phyloP scores from a whole-genome alignment of 2,329 filamentous ascomycete species.

The Chrysoporthe deuterocubensis region DNA sequence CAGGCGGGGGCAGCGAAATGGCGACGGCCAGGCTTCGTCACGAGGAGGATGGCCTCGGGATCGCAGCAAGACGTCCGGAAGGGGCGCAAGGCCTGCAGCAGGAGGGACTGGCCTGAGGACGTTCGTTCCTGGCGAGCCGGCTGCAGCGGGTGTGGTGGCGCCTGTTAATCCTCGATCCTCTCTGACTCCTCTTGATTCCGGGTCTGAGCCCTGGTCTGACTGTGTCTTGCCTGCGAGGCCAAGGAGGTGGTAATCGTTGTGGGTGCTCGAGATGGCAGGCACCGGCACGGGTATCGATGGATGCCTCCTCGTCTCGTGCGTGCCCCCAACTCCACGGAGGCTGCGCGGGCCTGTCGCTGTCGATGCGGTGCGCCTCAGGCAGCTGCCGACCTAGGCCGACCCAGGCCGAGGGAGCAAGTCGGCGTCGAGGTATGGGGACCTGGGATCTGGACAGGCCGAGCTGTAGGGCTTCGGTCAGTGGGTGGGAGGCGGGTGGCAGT shows the following conservation, averaged over 20 bases:
- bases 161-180: conserved; percentile 18
- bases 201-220: not conserved
- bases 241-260: conserved; percentile 10
- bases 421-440: not conserved
- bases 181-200: not conserved
- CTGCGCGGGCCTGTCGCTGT: not conserved
- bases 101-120: not conserved
- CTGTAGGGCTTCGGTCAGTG: not conserved
- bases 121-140: not conserved
- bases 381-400: not conserved
- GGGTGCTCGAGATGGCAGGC: conserved; percentile 1
- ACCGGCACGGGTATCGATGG: conserved; percentile 3
- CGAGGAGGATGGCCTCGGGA: not conserved
- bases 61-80: not conserved
- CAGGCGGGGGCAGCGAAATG: not conserved
- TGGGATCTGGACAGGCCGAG: not conserved
- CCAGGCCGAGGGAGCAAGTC: no score
- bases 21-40: not conserved
- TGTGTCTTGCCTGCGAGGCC: conserved; percentile 5
- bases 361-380: not conserved
- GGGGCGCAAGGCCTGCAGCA: not conserved
- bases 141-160: conserved; percentile 19
- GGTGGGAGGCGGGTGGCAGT: not conserved
- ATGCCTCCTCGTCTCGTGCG: not conserved
- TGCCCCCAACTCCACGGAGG: not conserved